Evolutionary conservation across 2,329 filamentous ascomycete species (phyloP).

Genomic region (Pseudogymnoascus sp.): DNA sequence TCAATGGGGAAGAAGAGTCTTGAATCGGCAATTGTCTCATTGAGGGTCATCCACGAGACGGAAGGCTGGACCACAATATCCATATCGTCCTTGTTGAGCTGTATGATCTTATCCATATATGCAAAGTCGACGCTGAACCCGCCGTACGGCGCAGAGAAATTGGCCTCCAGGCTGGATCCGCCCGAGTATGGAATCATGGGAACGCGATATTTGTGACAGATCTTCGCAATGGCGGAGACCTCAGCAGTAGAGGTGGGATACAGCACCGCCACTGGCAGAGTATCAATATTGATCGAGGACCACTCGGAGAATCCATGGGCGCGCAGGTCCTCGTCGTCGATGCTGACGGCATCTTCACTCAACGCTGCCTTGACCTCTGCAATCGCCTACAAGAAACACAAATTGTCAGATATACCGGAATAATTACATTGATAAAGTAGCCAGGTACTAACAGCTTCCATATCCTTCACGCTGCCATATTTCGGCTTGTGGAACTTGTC

Average conservation of each 20-base stretch:
- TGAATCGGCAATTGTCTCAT: slow-evolving; percentile 58
- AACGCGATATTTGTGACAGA: slow-evolving; percentile 71
- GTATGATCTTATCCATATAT: slow-evolving; percentile 74
- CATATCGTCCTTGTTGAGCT: slow-evolving; percentile 80
- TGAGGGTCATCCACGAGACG: slow-evolving; percentile 86
- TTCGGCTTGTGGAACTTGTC: slow-evolving; percentile 22
- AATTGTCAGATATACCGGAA: neutral
- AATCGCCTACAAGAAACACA: slow-evolving; percentile 38
- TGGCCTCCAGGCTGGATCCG: slow-evolving; percentile 78
- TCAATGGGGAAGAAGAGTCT: slow-evolving; percentile 89
- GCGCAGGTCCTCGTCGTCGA: slow-evolving; percentile 52
- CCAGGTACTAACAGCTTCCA: slow-evolving; percentile 38
- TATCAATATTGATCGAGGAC: slow-evolving; percentile 54
- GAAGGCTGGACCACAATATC: slow-evolving; percentile 87
- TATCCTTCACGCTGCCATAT: slow-evolving; percentile 42
- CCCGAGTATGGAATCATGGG: slow-evolving; percentile 82
- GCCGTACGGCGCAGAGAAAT: slow-evolving; percentile 79
- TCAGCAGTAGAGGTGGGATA: slow-evolving; percentile 55
- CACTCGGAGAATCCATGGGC: slow-evolving; percentile 61
- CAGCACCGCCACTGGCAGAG: slow-evolving; percentile 54
- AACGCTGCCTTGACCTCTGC: slow-evolving; percentile 44
- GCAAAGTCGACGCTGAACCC: slow-evolving; percentile 86
- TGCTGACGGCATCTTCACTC: slow-evolving; percentile 51
- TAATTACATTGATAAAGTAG: neutral
- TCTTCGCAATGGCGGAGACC: slow-evolving; percentile 51